Conservation (phyloP, 108 stramenopile genomes). For the Pseudonitzschia pungens region DNA sequence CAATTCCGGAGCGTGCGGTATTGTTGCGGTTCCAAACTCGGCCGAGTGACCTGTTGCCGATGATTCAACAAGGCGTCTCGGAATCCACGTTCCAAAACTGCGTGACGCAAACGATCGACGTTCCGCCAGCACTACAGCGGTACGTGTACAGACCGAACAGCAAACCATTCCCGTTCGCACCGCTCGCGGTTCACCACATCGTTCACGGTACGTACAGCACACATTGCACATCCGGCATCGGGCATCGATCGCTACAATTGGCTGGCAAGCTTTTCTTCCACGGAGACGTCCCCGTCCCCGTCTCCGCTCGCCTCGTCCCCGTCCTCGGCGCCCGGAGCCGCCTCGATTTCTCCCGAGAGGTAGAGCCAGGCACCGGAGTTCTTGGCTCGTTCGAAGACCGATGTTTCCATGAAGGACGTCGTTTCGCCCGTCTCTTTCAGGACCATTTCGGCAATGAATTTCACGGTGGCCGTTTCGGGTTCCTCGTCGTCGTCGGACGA, state of each 20-base stretch:
- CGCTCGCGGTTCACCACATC: no score
- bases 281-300: not conserved
- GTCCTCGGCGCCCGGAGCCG: conserved; percentile 15
- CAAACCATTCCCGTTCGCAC: no score
- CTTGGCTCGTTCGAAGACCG: conserved; percentile 59
- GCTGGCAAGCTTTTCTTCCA: conserved; percentile 10
- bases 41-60: no score
- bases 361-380: conserved; percentile 72
- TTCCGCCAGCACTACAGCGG: no score
- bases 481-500: conserved; percentile 30
- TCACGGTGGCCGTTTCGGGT: conserved; percentile 48
- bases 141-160: no score
- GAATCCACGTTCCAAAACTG: no score
- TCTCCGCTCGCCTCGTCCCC: not conserved
- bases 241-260: not conserved
- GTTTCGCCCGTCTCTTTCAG: conserved; percentile 64
- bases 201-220: no score
- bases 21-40: no score
- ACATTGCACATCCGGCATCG: no score
- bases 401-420: conserved; percentile 73
- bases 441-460: conserved; percentile 66
- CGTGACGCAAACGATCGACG: no score
- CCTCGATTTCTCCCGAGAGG: conserved; percentile 44
- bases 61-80: no score
- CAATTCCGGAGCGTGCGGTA: no score